phyloP scores from a whole-genome alignment of 768 basidiomycete species.

The Leccinellum albellum region DNA sequence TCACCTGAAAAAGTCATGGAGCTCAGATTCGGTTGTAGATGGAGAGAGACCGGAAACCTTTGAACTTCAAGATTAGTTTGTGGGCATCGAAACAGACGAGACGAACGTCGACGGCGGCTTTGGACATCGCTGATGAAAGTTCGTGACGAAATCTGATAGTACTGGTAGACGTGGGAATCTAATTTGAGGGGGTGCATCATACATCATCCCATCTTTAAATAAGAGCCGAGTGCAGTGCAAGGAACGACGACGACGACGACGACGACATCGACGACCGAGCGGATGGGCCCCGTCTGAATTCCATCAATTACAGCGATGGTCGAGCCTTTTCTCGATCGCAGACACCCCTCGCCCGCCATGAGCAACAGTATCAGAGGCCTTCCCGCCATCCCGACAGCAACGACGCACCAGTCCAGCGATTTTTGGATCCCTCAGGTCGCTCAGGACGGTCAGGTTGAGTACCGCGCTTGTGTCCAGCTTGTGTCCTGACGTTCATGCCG shows the following conservation, averaged over 20 bases:
- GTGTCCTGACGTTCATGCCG: neutral
- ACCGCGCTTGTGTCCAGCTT: constrained; percentile 1
- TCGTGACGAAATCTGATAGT: neutral
- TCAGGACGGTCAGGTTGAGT: constrained; percentile 69
- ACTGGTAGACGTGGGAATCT: constrained; percentile 11
- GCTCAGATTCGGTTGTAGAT: constrained; percentile 59
- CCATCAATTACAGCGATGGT: constrained; percentile 18
- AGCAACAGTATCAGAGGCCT: constrained; percentile 28
- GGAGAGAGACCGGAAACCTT: constrained; percentile 73
- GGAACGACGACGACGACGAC: constrained; percentile 14
- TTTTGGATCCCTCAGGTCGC: constrained; percentile 92
- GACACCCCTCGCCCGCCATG: neutral
- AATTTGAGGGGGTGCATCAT: neutral
- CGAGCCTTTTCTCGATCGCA: constrained; percentile 4
- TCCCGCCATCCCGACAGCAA: constrained; percentile 23
- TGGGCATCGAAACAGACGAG: neutral
- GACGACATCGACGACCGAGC: neutral
- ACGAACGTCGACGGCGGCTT: constrained; percentile 36
- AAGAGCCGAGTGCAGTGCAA: constrained; percentile 10
- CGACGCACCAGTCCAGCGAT: constrained; percentile 44
- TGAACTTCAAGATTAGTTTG: neutral
- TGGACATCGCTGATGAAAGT: constrained; percentile 17
- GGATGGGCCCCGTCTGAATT: constrained; percentile 1
- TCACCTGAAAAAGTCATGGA: constrained; percentile 81
- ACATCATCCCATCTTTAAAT: neutral